Base-by-base conservation (phyloP, 148 eudicot species). In the Dianthus caryophyllus region DNA sequence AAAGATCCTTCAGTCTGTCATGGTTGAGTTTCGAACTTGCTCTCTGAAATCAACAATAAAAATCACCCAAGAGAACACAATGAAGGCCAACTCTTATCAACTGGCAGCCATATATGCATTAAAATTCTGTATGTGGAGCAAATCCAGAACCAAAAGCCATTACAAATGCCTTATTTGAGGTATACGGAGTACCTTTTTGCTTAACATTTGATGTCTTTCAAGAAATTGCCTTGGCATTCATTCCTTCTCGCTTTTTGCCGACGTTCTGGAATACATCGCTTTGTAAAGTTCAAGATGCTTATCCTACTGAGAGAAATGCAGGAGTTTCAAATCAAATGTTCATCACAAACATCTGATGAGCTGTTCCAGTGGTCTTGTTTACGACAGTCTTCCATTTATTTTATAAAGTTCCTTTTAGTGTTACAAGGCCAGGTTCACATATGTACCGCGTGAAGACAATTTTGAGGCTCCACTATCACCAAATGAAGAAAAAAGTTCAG, bases 171-270 rank as follows among this genome's bases (percentile, higher is more conserved):
- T 69, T 9, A 14, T 54, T n/a, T 41, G 22, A 29, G 48, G 24
- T 48, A 27, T 60, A n/a, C n/a, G n/a, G n/a, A n/a, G n/a, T n/a
- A 89, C 96, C 91, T 89, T 89, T 70, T 74, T 83, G 22, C 77
- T 72, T 47, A 83, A 69, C 73, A 80, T 77, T 63, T 77, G 88
- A 52, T 65, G 79, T 56, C 87, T 75, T 41, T 77, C 83, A 90
- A 27, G 75, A 76, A 73, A 88, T 83, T 57, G 86, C 87, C 74
- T 77, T 71, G 69, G 87, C 64, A 77, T 78, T 83, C 67, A 73
- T 80, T 53, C 75, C 71, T 39, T 85, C 89, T 26, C n/a, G 87
- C 79, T 71, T 84, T 89, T 71, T 75, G 86, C 75, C 72, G 82
- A 57, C 73, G 83, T 75, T 81, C 96, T 89, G 87, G 52, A 66